Base-by-base conservation (phyloP, 805 yeast genomes). In the Ogataea trehalophila region DNA sequence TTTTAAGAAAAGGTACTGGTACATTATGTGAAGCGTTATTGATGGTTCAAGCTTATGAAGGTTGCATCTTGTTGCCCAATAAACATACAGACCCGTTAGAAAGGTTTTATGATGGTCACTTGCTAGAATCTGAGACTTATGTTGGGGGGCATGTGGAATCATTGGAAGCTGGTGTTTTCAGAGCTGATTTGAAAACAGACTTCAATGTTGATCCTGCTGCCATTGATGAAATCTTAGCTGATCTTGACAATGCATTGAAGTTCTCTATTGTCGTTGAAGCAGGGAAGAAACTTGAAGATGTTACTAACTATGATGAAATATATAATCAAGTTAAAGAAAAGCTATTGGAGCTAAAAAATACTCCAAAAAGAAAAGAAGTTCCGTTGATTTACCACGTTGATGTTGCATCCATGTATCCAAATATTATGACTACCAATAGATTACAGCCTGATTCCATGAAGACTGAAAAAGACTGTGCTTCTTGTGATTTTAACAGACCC, bases 141-240 rank as follows among this genome's bases (percentile, higher is more conserved):
- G 98, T 94, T 26, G 99, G 99, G 49, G 99, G 99, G 1, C 99
- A 94, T 58, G 99, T 94, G 20, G 98, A 95, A 67, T 87, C 97
- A 7, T 69, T 95, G 46, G 99, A 95, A 65, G 97, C 99, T 9
- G 99, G 99, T 46, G 99, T 94, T 1, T 94, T 95, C 61, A 72
- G 99, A 57, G 85, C 95, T 43, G 99, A 94, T 61, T 73, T 94
- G 33, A 77, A 82, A 3, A 79, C 76, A 42, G 79, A 85, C 37
- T 94, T 95, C 69, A 77, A 75, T 33, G 73, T 95, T 37, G 96
- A 90, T 59, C 82, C 96, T 0, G 71, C 81, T 0, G 95, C 90
- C 1, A 74, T 94, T 36, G 95, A 90, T 54, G 94, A 87, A 57
- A 74, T 94, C 36, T 49, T 91, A 8, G 73, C 63, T 0, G 92